Evolutionary conservation across 1,284 basidiomycete species (phyloP).

Genomic region (Phellopilus nigrolimitatus): DNA sequence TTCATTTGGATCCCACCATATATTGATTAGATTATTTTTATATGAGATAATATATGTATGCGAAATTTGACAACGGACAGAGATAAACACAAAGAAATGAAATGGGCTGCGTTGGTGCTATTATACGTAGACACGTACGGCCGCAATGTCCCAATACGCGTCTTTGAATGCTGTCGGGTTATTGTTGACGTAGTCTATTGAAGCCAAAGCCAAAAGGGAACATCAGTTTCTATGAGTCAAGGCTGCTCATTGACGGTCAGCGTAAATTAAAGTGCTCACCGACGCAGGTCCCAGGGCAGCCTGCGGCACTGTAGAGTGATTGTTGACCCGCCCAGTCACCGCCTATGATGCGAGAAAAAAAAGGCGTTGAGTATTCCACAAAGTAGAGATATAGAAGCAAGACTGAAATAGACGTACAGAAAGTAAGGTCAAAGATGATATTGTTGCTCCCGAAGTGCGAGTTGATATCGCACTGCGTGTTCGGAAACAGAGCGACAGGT

Average conservation of each 20-base stretch:
- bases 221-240: background rate
- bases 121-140: conserved; percentile 35
- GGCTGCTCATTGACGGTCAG: background rate
- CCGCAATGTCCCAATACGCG: conserved; percentile 64
- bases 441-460: conserved; percentile 52
- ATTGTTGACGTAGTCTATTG: conserved; percentile 21
- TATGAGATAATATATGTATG: too few relatives aligned
- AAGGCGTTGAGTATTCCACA: background rate
- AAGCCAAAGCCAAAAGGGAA: conserved; percentile 1
- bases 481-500: conserved; percentile 53
- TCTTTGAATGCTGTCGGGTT: conserved; percentile 49
- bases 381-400: too few relatives aligned
- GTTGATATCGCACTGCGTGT: conserved; percentile 44
- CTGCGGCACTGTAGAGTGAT: conserved; percentile 1
- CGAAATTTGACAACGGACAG: too few relatives aligned
- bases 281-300: conserved; percentile 11
- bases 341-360: conserved; percentile 6
- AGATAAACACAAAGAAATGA: too few relatives aligned
- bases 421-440: conserved; percentile 54
- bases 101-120: too few relatives aligned
- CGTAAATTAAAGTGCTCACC: conserved; percentile 7
- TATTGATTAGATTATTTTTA: too few relatives aligned
- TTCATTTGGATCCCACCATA: too few relatives aligned
- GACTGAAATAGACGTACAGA: conserved; percentile 33
- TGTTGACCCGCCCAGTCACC: conserved; percentile 19